phyloP scores from a whole-genome alignment of 208 protist species.

The Naegleria fowleri region DNA sequence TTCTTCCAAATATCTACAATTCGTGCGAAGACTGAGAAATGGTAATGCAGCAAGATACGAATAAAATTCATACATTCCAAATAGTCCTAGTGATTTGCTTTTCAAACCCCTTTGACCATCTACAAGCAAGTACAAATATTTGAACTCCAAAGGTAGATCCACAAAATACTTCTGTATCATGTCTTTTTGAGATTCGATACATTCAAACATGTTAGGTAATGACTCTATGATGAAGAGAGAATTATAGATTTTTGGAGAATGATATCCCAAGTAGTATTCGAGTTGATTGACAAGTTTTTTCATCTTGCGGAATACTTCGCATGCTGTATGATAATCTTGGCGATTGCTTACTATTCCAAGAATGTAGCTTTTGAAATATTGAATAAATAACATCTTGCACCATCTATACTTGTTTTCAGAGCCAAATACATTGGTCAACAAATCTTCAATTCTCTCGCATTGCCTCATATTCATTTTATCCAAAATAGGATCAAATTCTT shows the following conservation, averaged over 20 bases:
- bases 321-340: neutral
- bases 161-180: neutral
- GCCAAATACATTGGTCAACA: neutral
- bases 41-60: neutral
- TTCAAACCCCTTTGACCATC: neutral
- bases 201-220: neutral
- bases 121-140: neutral
- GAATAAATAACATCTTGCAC: neutral
- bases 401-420: neutral
- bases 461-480: neutral
- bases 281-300: neutral
- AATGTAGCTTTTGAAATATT: neutral
- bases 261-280: neutral
- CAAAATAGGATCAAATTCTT: too few species aligned
- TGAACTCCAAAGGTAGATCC: neutral
- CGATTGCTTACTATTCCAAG: neutral
- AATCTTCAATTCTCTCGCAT: neutral
- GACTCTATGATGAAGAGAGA: neutral
- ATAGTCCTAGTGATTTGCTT: neutral
- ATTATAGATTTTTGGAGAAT: neutral
- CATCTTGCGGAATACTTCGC: neutral
- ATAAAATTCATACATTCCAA: slow-evolving; percentile 18
- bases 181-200: neutral
- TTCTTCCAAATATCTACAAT: neutral
- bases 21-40: neutral